phyloP scores from a whole-genome alignment of 2,329 filamentous ascomycete genomes.

The Colletotrichum sp. region DNA sequence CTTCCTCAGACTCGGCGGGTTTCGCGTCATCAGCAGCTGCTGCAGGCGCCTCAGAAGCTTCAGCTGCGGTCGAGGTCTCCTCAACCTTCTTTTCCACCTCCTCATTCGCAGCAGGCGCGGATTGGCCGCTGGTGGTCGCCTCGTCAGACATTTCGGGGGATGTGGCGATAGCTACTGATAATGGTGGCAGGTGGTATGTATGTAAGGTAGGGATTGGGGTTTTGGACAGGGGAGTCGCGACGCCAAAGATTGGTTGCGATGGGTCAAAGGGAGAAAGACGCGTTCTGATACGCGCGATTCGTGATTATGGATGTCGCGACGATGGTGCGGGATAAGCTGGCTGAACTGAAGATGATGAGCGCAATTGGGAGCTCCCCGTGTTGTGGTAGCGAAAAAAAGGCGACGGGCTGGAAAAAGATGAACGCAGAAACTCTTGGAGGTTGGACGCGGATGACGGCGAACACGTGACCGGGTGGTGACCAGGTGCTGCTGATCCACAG shows the following conservation, averaged over 20 bases:
- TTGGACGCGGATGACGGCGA: conserved; percentile 21
- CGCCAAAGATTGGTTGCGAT: conserved; percentile 16
- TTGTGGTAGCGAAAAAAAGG: conserved; percentile 29
- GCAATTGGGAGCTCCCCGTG: conserved; percentile 37
- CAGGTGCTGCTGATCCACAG: conserved; percentile 15
- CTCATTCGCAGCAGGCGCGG: conserved; percentile 16
- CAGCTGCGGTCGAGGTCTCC: conserved; percentile 33
- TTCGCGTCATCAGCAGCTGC: conserved; percentile 27
- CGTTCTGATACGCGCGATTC: conserved; percentile 32
- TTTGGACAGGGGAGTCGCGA: conserved; percentile 14
- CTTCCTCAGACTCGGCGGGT: conserved; percentile 26
- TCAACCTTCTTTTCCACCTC: conserved; percentile 36
- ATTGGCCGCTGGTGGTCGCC: conserved; percentile 27
- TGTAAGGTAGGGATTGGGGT: conserved; percentile 1
- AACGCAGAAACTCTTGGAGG: conserved; percentile 23
- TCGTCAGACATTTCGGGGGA: conserved; percentile 43
- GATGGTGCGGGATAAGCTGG: conserved; percentile 19
- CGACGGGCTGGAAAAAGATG: conserved; percentile 21
- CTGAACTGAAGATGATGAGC: conserved; percentile 33
- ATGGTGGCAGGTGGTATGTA: neutral
- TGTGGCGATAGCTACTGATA: conserved; percentile 13
- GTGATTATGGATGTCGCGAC: conserved; percentile 13
- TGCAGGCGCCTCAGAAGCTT: conserved; percentile 30
- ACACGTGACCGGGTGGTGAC: conserved; percentile 12
- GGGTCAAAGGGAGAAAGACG: conserved; percentile 24